Evolutionary conservation across 371 early-diverging fungal genomes (phyloP), one percentile per base, ranked within the genome.

Genomic region (Mortierella sp.): DNA sequence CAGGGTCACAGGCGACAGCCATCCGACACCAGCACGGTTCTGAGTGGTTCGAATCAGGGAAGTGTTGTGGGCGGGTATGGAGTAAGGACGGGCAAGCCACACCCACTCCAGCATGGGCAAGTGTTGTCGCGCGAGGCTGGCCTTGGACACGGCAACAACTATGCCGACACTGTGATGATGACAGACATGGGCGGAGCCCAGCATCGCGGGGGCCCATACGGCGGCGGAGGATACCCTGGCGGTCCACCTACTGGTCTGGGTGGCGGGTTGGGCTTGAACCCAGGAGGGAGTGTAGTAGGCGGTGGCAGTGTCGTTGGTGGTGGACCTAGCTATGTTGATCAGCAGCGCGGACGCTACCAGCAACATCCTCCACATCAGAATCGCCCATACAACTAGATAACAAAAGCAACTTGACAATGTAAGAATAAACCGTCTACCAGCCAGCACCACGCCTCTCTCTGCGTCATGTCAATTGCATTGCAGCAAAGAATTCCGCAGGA

Each of bases 11-110:
- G 82, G 48, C 75, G 86, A 26, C 86, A 86, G 34, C 79, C 86
- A 0, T 86, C 86, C 0, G 86, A 86, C 19, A 81, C 86, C 3
- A 86, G 86, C 54, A 86, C 86, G 0, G 86, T 86, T 19, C 54
- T 86, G 71, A 86, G 86, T 70, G 86, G 86, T 16, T 85, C 86
- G 34, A 85, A 85, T 8, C 86, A 86, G 31, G 86, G 86, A 53
- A 86, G 86, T 59, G 82, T 86, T 16, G 86, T 81, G 3, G 44
- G 79, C 28, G 86, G 86, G 26, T 81, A 81, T 50, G 82, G 86
- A 69, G 69, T 77, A 21, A 53, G 79, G 3, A 8, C 72, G 8
- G 69, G 57, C 2, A 79, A 69, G n/a, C 82, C 86, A 19, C 86
- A 77, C 28, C 85, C 81, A 37, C 71, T 81, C 14, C 80, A 78